Base-by-base conservation (phyloP, 305 asterid genomes). In the Fraxinus baroniana region DNA sequence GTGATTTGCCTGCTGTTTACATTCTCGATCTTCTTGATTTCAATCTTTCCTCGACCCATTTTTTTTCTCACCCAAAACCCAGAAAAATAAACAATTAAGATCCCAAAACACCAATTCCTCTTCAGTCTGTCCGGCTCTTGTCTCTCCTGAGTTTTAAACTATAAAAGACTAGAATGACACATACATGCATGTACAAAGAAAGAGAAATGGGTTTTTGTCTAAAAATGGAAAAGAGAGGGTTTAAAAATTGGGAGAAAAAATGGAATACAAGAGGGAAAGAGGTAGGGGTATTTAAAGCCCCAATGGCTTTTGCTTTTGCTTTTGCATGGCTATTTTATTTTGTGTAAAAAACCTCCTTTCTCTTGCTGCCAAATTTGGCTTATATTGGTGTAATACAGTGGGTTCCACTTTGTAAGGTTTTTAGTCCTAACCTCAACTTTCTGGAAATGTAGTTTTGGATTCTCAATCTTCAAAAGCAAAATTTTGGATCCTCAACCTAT, bases 31-130 rank as follows among this genome's bases (percentile, higher is more conserved):
- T 82, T 80, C 82, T 82, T 86, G 33, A 88, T 86, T 41, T 86
- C 91, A 62, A 88, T 84, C 62, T 86, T 88, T 0, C 91, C 88
- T n/a, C 91, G 66, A 22, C 89, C 89, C 91, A 88, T 88, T 0
- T 28, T 72, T 33, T 77, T 10, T 5, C 20, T 26, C 1, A 7
- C 28, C 39, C 24, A 17, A 72, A 33, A 33, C 77, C 49, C 49
- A 72, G 26, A 17, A 72, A 72, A 28, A 12, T 30, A 18, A 46
- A 24, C 2, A 68, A 36, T 72, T 30, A 49, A 49, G 24, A 74
- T 77, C 49, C 49, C 39, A 79, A 71, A 15, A 75, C 44, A 17
- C 3, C 71, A 66, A 79, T 8, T 22, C 70, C 70, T 20, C 32
- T 60, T 60, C 10, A 73, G 1, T 33, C 28, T 73, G 49, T 73